Evolutionary conservation across 305 asterid genomes (phyloP).

Genomic region (Nicotiana rustica): DNA sequence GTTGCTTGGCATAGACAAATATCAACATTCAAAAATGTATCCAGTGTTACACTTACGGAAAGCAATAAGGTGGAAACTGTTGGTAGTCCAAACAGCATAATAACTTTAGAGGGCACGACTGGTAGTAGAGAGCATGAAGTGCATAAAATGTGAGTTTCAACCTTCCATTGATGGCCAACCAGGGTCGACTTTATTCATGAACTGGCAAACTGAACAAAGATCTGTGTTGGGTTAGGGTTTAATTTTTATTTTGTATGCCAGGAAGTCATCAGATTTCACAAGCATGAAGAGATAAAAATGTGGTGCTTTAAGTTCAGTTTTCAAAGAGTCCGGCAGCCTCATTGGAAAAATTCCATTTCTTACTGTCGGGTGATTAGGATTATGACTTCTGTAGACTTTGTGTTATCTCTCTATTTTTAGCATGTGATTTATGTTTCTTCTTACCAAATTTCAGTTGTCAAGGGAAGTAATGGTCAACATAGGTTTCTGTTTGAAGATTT

Average conservation of each 20-base stretch:
- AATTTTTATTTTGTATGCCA: too few relatives aligned
- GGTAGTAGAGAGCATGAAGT: too few relatives aligned
- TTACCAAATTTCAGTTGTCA: not conserved
- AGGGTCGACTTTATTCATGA: too few relatives aligned
- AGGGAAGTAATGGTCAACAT: not conserved
- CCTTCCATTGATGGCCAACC: too few relatives aligned
- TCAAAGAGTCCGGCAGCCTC: not conserved
- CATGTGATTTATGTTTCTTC: not conserved
- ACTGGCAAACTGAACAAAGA: too few relatives aligned
- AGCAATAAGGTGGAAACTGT: not conserved
- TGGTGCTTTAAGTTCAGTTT: not conserved
- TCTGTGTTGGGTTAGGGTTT: too few relatives aligned
- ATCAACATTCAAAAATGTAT: not conserved
- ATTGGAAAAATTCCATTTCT: slow-evolving; percentile 11
- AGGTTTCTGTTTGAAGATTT: slow-evolving; percentile 13
- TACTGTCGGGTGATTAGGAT: not conserved
- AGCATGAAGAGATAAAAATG: not conserved
- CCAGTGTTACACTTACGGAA: not conserved
- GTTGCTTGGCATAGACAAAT: not conserved
- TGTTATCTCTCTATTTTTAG: slow-evolving; percentile 1
- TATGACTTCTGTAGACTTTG: not conserved
- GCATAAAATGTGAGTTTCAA: too few relatives aligned
- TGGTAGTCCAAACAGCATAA: not conserved
- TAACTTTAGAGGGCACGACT: not conserved
- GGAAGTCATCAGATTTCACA: not conserved